phyloP scores from a whole-genome alignment of 2,329 filamentous ascomycete species.

The Hysterium pulicare region DNA sequence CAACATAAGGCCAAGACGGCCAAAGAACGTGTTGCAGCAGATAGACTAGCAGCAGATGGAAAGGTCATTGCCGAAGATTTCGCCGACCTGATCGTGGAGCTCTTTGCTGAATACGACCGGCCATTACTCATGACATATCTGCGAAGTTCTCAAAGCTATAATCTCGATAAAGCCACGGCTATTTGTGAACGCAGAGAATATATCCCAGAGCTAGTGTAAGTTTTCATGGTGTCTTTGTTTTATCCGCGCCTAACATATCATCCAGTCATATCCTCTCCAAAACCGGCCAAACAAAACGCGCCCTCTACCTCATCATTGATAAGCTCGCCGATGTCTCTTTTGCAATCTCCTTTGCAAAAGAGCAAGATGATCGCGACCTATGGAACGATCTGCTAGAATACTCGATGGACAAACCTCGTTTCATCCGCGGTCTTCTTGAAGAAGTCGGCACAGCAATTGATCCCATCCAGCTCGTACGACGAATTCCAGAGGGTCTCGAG shows the following conservation, averaged over 20 bases:
- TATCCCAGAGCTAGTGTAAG: conserved; percentile 79
- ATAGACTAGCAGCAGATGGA: conserved; percentile 53
- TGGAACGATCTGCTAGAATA: conserved; percentile 96
- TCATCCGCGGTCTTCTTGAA: conserved; percentile 87
- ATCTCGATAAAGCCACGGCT: conserved; percentile 73
- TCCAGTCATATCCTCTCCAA: conserved; percentile 78
- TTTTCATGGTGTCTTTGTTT: too few species aligned
- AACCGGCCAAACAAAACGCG: conserved; percentile 88
- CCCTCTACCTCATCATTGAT: conserved; percentile 88
- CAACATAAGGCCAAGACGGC: conserved; percentile 32
- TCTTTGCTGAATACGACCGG: conserved; percentile 83
- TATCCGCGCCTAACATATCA: conserved; percentile 18
- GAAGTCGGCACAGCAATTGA: conserved; percentile 93
- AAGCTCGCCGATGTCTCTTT: conserved; percentile 87
- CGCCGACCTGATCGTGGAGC: conserved; percentile 77
- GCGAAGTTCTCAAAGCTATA: conserved; percentile 78
- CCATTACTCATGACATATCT: conserved; percentile 81
- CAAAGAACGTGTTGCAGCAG: conserved; percentile 37
- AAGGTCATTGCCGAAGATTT: conserved; percentile 76
- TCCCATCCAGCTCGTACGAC: conserved; percentile 81
- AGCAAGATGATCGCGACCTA: conserved; percentile 84
- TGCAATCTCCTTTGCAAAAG: conserved; percentile 91
- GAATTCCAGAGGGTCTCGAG: conserved; percentile 89
- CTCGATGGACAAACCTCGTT: conserved; percentile 94
- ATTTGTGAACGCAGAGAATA: conserved; percentile 79